Conservation (phyloP, 2,329 filamentous ascomycete species). For the Blastomyces parvus region DNA sequence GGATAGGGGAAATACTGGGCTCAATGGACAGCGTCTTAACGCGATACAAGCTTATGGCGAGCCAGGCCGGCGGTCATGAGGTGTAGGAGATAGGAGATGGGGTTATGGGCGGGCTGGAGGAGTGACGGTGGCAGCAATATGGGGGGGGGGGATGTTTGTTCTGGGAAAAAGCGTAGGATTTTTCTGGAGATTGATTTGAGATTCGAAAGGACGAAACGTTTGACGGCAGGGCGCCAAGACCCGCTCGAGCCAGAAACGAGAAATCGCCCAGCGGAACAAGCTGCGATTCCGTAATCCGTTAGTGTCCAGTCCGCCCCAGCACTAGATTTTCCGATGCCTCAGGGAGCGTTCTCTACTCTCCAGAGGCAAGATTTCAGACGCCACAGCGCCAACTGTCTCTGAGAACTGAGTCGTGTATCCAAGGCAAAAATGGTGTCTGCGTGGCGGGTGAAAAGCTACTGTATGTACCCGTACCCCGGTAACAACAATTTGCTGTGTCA, state of each 20-base stretch:
- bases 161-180: conserved; percentile 1
- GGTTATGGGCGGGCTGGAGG: not conserved
- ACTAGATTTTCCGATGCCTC: no score
- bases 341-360: no score
- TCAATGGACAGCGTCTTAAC: not conserved
- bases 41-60: not conserved
- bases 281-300: not conserved
- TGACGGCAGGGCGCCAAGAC: conserved; percentile 5
- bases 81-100: not conserved
- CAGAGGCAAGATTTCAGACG: no score
- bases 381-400: not conserved
- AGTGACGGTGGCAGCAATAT: not conserved
- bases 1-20: not conserved
- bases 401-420: not conserved
- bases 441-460: not conserved
- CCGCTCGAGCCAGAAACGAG: not conserved
- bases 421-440: not conserved
- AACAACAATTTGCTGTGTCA: not conserved
- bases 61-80: not conserved
- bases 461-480: not conserved
- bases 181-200: conserved; percentile 3
- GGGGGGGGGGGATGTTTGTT: not conserved
- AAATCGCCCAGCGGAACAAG: no score
- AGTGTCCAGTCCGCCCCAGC: no score
- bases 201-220: not conserved